Evolutionary conservation across 305 asterid genomes (phyloP).

Genomic region (Fraxinus greggii): DNA sequence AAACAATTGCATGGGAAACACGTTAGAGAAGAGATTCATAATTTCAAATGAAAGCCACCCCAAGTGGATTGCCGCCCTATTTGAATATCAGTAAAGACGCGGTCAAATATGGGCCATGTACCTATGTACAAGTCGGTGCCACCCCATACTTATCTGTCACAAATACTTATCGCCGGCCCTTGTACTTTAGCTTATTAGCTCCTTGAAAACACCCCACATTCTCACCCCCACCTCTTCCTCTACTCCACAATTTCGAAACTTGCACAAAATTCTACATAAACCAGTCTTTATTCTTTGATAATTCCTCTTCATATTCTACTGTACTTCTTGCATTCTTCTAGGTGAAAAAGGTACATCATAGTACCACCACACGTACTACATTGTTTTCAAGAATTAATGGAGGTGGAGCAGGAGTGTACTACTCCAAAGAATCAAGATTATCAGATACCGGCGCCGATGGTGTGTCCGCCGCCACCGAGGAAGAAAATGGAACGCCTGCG

Average conservation of each 20-base stretch:
- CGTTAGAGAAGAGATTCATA: not conserved
- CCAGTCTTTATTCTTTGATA: conserved; percentile 1
- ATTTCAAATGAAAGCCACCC: not conserved
- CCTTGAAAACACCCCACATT: not conserved
- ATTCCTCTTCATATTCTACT: not conserved
- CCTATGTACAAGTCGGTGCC: conserved; percentile 40
- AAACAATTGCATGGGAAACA: not conserved
- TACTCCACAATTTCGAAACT: not conserved
- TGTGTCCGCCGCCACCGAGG: conserved; percentile 73
- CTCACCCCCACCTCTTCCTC: not conserved
- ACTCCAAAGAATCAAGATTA: conserved; percentile 62
- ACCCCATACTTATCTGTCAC: conserved; percentile 55
- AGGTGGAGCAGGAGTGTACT: conserved; percentile 60
- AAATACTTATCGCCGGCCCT: conserved; percentile 15
- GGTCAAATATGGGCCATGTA: conserved; percentile 42
- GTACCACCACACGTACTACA: not conserved
- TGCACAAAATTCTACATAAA: conserved; percentile 14
- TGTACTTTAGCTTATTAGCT: not conserved
- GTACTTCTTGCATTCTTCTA: not conserved
- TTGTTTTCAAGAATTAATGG: conserved; percentile 30
- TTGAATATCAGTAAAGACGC: conserved; percentile 34
- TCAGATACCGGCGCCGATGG: conserved; percentile 41
- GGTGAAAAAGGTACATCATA: not conserved
- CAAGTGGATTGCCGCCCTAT: conserved; percentile 28
- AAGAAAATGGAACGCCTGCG: conserved; percentile 35